These are phyloP conservation scores for Hanseniaspora sp. DNA, from an alignment of 1,139 yeast species.

Conservation along the genomic window DNA sequence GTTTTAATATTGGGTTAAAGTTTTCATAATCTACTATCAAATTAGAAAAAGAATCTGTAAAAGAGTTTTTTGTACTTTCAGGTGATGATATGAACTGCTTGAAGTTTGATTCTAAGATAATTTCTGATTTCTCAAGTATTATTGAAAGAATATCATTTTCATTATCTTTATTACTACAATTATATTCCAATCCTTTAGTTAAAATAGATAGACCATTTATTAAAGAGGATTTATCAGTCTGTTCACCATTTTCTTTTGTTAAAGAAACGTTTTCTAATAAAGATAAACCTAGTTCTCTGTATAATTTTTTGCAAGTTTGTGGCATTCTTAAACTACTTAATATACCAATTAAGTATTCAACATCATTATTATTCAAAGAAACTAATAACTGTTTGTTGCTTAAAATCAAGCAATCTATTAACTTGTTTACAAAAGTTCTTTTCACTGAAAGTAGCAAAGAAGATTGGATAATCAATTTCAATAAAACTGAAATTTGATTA, in stretches of 20 bases:
- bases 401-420: background rate
- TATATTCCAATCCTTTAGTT: conserved; percentile 7
- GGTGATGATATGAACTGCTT: background rate
- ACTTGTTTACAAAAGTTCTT: background rate
- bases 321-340: conserved; percentile 13
- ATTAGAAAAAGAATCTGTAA: background rate
- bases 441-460: background rate
- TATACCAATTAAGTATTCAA: conserved; percentile 6
- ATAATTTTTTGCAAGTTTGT: conserved; percentile 1
- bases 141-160: conserved; percentile 7
- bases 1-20: conserved; percentile 9
- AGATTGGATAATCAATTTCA: conserved; percentile 2
- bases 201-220: conserved; percentile 10
- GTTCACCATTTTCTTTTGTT: background rate
- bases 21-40: conserved; percentile 3
- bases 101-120: conserved; percentile 6
- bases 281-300: conserved; percentile 5
- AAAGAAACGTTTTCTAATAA: conserved; percentile 1
- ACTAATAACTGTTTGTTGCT: background rate
- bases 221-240: background rate
- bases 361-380: conserved; percentile 6
- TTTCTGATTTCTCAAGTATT: conserved; percentile 3
- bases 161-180: background rate
- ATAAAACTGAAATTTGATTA: background rate
- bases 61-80: background rate